Evolutionary conservation across 2,329 filamentous ascomycete species (phyloP), one percentile per base, ranked within the genome.

Genomic region (Akanthomyces dipterigenus): DNA sequence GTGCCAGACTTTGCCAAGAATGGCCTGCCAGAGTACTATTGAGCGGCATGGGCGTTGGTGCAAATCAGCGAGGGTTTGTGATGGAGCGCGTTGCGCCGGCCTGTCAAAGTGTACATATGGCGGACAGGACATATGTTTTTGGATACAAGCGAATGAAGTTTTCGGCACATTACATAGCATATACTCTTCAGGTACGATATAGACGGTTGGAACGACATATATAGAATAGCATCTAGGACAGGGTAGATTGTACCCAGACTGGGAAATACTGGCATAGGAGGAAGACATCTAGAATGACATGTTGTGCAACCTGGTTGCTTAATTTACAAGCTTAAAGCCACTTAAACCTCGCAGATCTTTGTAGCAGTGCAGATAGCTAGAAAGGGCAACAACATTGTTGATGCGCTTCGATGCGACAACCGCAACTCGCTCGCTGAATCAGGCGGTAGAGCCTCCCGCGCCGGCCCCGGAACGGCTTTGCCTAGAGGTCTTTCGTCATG

Each of bases 11-110:
- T 86, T 70, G 70, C 64, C 5, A 62, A 66, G 62, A 61, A 70
- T 2, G 76, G 72, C 1, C 69, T 88, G 51, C 71, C 78, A 1
- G 84, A 87, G 74, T 78, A 75, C 22, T 84, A 80, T 64, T 73
- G 66, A 69, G 36, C 45, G 43, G 31, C 18, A 38, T 20, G 36
- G 6, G 3, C 24, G 20, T 38, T 4, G 55, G 12, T 6, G 8
- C 31, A 55, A 24, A 7, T 9, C 14, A 11, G 16, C 16, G 5
- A 3, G 28, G 50, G 22, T 50, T 22, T 28, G 49, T 42, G 34
- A 55, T 5, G 40, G 42, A 40, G 46, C 40, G 46, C 8, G 26
- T 26, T 36, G 22, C 5, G 26, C 14, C 26, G 6, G 31, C 43
- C 20, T 57, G 26, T 50, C 49, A 38, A 36, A 22, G 16, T 62